Base-by-base conservation (phyloP, 768 basidiomycete genomes). In the Suillus sp. region DNA sequence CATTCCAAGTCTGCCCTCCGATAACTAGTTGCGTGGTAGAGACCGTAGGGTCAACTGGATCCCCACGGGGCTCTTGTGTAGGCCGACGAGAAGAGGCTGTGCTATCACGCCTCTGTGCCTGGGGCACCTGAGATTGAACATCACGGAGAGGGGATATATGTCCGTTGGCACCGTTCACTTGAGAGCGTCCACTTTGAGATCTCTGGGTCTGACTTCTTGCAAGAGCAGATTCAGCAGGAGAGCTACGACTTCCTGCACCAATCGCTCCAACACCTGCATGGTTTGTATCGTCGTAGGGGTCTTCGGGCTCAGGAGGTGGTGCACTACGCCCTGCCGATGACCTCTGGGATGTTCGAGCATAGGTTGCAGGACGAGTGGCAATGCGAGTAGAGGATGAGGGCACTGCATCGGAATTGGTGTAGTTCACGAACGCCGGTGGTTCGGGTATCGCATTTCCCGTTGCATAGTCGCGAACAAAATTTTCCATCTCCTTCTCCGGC, bases 391-490 rank as follows among this genome's bases (percentile, higher is more conserved):
- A 85, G 22, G 84, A 84, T 32, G 83, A 83, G 8, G 88, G 86
- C 30, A 87, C 82, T 10, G 89, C 84, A 62, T 88, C 86, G 30
- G 86, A 83, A 48, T 81, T 83, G 43, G 85, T 83, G 73, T 92
- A 93, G 78, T 95, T 91, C 74, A 96, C 86, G 75, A 95, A 97
- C 20, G 83, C 74, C 20, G 94, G 95, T 9, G 94, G 86, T 66
- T 97, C 94, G 0, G 95, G 93, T 55, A 99, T 95, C 64, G 85
- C 80, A 65, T 84, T 86, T 42, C 95, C 96, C 3, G 95, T 98
- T 4, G 93, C 93, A 70, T 93, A 94, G 65, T 90, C 86, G 38
- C 86, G 85, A 13, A 98, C 94, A 68, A 99, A 98, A 71, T 84
- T 85, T 66, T 94, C 89, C 82, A 96, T 88, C 68, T 99, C 97